phyloP scores from a whole-genome alignment of 225 moss, liverwort and hornwort species.

The Polytrichum formosum region DNA sequence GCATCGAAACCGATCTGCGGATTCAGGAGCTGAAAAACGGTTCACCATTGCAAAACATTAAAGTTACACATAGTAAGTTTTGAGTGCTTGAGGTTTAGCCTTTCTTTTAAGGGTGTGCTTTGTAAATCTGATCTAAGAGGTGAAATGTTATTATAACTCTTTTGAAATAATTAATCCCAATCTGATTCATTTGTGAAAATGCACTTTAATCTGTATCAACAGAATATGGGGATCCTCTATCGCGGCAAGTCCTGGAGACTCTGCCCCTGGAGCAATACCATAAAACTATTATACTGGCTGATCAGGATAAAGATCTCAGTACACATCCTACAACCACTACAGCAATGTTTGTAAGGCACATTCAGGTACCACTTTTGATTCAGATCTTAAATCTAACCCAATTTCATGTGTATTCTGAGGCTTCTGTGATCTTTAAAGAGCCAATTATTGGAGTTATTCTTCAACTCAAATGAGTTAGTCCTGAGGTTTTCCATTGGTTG shows the following conservation, averaged over 20 bases:
- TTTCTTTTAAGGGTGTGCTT: too few species aligned
- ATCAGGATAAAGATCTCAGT: constrained; percentile 25
- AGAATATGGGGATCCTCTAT: constrained; percentile 45
- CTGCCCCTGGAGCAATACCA: constrained; percentile 49
- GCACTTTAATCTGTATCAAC: constrained; percentile 10
- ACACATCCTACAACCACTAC: constrained; percentile 36
- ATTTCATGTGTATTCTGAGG: background rate
- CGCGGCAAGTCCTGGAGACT: constrained; percentile 37
- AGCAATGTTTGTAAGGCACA: constrained; percentile 51
- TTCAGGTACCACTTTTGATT: constrained; percentile 30
- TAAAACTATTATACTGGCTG: constrained; percentile 39
- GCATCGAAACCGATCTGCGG: constrained; percentile 15
- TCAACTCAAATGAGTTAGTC: too few species aligned
- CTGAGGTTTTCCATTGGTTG: too few species aligned
- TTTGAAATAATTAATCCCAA: too few species aligned
- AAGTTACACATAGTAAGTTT: constrained; percentile 37
- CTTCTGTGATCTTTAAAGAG: too few species aligned
- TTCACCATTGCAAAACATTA: constrained; percentile 27
- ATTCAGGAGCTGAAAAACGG: constrained; percentile 29
- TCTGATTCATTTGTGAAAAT: too few species aligned
- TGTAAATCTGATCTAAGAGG: too few species aligned
- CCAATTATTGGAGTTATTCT: too few species aligned
- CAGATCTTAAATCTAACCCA: background rate
- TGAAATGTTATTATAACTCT: too few species aligned
- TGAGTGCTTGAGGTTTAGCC: too few species aligned